Percentiles rank a stretch among this genome's conserved stretches.
phyloP scores from a whole-genome alignment of 192 early-diverging fungal species.

The Coemansia sp. region DNA sequence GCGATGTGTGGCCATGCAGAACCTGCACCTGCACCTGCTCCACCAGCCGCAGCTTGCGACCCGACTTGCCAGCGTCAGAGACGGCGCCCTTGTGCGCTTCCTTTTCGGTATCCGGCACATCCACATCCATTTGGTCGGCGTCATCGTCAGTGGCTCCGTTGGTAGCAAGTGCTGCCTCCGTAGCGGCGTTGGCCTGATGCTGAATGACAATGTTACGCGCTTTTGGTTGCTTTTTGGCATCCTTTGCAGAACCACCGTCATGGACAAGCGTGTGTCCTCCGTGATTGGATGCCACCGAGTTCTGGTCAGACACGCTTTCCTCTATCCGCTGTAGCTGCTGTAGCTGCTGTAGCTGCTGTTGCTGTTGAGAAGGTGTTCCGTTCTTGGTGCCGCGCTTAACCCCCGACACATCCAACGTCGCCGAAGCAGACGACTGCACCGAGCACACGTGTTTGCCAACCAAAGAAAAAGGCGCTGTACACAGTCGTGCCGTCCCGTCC shows the following conservation, averaged over 20 bases:
- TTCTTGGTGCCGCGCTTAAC: not conserved
- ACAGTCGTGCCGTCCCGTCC: constrained; percentile 70
- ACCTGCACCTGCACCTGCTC: constrained; percentile 59
- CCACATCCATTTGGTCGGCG: constrained; percentile 32
- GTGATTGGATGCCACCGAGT: constrained; percentile 7
- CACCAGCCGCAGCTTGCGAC: constrained; percentile 16
- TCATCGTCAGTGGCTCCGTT: constrained; percentile 3
- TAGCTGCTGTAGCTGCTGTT: constrained; percentile 7
- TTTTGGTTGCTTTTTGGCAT: constrained; percentile 16
- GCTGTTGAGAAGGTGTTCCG: not conserved
- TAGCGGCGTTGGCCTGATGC: not conserved
- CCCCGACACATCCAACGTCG: not conserved
- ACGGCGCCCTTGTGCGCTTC: constrained; percentile 9
- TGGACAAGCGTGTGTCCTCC: constrained; percentile 50
- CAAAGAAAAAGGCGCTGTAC: constrained; percentile 49
- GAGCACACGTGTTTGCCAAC: constrained; percentile 53
- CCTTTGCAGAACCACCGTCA: constrained; percentile 19
- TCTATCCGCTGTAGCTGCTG: constrained; percentile 7
- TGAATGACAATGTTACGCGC: not conserved
- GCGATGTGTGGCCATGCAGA: constrained; percentile 67
- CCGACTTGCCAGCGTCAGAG: not conserved
- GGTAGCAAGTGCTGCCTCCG: not conserved
- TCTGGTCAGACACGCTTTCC: not conserved
- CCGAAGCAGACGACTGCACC: constrained; percentile 13
- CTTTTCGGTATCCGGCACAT: constrained; percentile 44